These are phyloP conservation scores for Maudiozyma serrabonitensis DNA, from an alignment of 805 yeast genomes.

Conservation along the genomic window DNA sequence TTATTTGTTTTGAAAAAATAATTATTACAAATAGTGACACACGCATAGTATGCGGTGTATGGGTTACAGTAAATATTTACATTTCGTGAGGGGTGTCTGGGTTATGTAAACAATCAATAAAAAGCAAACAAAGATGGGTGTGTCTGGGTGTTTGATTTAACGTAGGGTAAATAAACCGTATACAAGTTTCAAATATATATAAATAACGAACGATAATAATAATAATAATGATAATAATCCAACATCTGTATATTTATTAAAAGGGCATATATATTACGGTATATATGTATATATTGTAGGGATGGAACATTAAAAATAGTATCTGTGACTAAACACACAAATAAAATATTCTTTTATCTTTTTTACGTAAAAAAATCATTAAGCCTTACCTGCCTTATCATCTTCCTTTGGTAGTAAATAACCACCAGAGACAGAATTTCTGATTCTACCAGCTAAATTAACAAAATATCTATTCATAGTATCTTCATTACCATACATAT, in stretches of 20 bases:
- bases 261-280: too few species aligned
- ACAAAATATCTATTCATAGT: conserved; percentile 13
- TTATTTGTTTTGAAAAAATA: too few species aligned
- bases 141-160: background rate
- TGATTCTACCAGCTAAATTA: conserved; percentile 11
- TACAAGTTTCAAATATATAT: too few species aligned
- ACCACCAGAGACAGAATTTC: conserved; percentile 8
- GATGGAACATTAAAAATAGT: too few species aligned
- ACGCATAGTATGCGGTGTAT: background rate
- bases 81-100: conserved; percentile 2
- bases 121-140: background rate
- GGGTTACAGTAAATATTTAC: conserved; percentile 1
- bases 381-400: background rate
- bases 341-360: too few species aligned
- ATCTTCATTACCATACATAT: conserved; percentile 7
- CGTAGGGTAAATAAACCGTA: background rate
- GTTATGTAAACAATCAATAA: conserved; percentile 2
- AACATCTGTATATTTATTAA: too few species aligned
- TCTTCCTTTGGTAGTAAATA: conserved; percentile 8
- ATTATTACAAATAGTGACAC: too few species aligned
- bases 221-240: too few species aligned
- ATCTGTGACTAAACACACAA: too few species aligned
- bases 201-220: too few species aligned
- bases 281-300: too few species aligned
- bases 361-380: background rate